Conservation (phyloP, 805 yeast species). For the Clavispora asparagi region DNA sequence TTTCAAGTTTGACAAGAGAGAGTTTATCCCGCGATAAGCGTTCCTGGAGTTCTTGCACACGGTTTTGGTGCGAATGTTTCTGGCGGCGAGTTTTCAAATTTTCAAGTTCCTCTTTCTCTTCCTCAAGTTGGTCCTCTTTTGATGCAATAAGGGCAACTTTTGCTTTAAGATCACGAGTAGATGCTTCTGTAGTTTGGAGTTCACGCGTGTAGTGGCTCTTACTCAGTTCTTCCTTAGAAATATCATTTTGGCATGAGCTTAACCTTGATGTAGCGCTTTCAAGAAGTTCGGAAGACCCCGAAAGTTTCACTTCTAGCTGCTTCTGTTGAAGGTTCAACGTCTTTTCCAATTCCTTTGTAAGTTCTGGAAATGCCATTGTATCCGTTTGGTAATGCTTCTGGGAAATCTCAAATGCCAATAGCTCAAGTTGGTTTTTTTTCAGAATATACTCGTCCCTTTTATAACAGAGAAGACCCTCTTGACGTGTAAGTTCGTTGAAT, state of each 20-base stretch:
- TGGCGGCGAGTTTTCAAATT: constrained; percentile 32
- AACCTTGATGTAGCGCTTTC: not conserved
- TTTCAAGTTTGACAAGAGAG: constrained; percentile 26
- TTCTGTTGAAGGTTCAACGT: not conserved
- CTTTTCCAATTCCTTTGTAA: not conserved
- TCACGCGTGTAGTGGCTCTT: constrained; percentile 39
- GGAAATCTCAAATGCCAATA: not conserved
- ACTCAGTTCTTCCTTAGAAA: constrained; percentile 41
- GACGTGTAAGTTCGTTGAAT: constrained; percentile 33
- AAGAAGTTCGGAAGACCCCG: not conserved
- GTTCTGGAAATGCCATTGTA: not conserved
- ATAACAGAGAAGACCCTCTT: constrained; percentile 48
- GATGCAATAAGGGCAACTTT: constrained; percentile 33
- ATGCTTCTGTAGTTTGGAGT: constrained; percentile 25
- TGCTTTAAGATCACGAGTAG: constrained; percentile 32
- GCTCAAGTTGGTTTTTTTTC: not conserved
- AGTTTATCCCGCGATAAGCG: constrained; percentile 35
- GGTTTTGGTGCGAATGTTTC: not conserved
- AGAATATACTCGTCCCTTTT: constrained; percentile 31
- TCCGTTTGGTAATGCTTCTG: not conserved
- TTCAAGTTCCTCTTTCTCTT: constrained; percentile 39
- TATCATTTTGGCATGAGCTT: constrained; percentile 9
- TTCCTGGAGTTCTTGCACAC: constrained; percentile 21
- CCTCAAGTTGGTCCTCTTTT: constrained; percentile 44
- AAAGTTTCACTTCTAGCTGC: not conserved